A percentile compares a stretch with the other conserved stretches of the same genome.
phyloP scores from a whole-genome alignment of 164 flowering plant species.

The grape (Vitis vinifera) region ASM3070453v1 NC_081823.1:9576501-9577000 shows the following conservation, averaged over 20 bases:
- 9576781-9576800: conserved; percentile 30
- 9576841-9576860: conserved; percentile 76
- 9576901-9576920: conserved; percentile 77
- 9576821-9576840: conserved; percentile 50
- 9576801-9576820: conserved; percentile 43
- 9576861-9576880: conserved; percentile 87
- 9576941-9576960: conserved; percentile 76
- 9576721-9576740: conserved; percentile 6
- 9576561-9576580: too few relatives aligned
- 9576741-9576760: conserved; percentile 13
- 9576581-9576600: too few relatives aligned
- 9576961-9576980: conserved; percentile 83
- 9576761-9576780: conserved; percentile 20
- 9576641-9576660: conserved; percentile 5
- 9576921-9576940: conserved; percentile 81
- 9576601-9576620: too few relatives aligned
- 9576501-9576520: too few relatives aligned
- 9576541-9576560: too few relatives aligned
- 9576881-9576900: conserved; percentile 88
- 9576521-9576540: too few relatives aligned
- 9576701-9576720: not conserved
- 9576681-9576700: not conserved
- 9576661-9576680: conserved; percentile 32
- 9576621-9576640: too few relatives aligned
- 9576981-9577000: conserved; percentile 88